Evolutionary conservation across 371 early-diverging fungal genomes (phyloP).

Genomic region (Syncephalastrum racemosum): DNA sequence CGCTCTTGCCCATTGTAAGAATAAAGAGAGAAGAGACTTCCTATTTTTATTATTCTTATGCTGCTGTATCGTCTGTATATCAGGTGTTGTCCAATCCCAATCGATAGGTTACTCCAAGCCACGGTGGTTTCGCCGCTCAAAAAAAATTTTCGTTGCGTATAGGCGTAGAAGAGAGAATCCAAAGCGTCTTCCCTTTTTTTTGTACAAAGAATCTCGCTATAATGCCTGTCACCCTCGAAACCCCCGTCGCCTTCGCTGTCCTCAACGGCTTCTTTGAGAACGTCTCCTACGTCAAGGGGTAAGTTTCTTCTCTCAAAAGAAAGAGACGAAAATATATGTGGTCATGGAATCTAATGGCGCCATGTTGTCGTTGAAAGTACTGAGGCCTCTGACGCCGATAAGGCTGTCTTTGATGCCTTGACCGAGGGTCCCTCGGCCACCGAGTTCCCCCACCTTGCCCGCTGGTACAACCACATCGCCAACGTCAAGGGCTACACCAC

Average conservation of each 20-base stretch:
- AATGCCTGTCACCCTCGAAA: conserved; percentile 69
- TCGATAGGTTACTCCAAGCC: too few species aligned
- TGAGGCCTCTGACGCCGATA: conserved; percentile 82
- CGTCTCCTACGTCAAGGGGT: conserved; percentile 80
- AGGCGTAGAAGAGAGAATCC: too few species aligned
- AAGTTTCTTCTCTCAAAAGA: conserved; percentile 30
- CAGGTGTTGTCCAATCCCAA: too few species aligned
- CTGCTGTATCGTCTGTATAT: too few species aligned
- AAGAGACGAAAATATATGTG: conserved; percentile 17
- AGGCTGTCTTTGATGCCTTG: conserved; percentile 80
- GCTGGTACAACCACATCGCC: conserved; percentile 95
- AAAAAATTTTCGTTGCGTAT: too few species aligned
- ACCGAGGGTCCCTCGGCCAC: conserved; percentile 75
- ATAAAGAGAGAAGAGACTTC: too few species aligned
- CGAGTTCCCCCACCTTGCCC: conserved; percentile 85
- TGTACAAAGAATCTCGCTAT: conserved; percentile 1
- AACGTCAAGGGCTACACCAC: conserved; percentile 58
- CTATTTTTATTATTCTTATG: too few species aligned
- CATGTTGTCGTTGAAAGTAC: conserved; percentile 43
- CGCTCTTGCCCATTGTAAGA: conserved; percentile 55
- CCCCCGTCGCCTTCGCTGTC: conserved; percentile 57
- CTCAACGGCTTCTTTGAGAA: conserved; percentile 80
- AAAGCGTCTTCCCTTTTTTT: too few species aligned
- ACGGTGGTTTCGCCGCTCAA: too few species aligned
- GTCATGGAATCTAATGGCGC: conserved; percentile 1